A percentile compares a stretch with the other conserved stretches of the same genome.
These are phyloP conservation scores for Penicillium vulpinum DNA, from an alignment of 2,329 filamentous ascomycete species.

Conservation along the genomic window DNA sequence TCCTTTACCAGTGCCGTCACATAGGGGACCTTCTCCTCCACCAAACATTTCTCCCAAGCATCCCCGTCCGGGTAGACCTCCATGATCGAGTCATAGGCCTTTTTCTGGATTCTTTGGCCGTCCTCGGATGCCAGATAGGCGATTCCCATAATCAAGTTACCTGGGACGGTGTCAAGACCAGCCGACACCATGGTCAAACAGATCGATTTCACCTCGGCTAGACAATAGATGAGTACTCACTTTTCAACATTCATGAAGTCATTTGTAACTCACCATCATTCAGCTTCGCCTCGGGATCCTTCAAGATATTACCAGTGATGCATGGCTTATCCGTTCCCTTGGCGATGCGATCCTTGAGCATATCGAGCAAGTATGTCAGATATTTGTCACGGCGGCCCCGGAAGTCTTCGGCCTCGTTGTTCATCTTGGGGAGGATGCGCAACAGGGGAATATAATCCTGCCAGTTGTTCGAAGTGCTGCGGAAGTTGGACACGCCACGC, in stretches of 20 bases:
- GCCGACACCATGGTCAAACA: constrained; percentile 80
- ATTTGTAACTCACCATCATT: constrained; percentile 56
- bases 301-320: constrained; percentile 69
- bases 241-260: constrained; percentile 6
- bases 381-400: constrained; percentile 68
- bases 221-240: constrained; percentile 40
- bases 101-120: constrained; percentile 69
- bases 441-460: constrained; percentile 80
- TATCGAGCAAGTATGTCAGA: constrained; percentile 59
- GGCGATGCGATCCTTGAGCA: constrained; percentile 61
- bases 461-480: constrained; percentile 80
- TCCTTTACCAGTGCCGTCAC: constrained; percentile 78
- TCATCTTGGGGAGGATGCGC: constrained; percentile 63
- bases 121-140: constrained; percentile 69
- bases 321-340: constrained; percentile 67
- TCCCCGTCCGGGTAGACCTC: constrained; percentile 70
- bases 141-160: constrained; percentile 76
- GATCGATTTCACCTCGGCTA: constrained; percentile 75
- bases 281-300: constrained; percentile 68
- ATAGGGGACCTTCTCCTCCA: constrained; percentile 75
- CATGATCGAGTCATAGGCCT: constrained; percentile 69
- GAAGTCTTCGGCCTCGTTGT: constrained; percentile 63
- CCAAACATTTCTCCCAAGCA: constrained; percentile 71
- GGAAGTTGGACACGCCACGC: constrained; percentile 71
- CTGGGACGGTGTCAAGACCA: constrained; percentile 77